A percentile compares a stretch with the other conserved stretches of the same genome.
Conservation (phyloP, 2,329 filamentous ascomycete species). For the Zymoseptoria ardabiliae region DNA sequence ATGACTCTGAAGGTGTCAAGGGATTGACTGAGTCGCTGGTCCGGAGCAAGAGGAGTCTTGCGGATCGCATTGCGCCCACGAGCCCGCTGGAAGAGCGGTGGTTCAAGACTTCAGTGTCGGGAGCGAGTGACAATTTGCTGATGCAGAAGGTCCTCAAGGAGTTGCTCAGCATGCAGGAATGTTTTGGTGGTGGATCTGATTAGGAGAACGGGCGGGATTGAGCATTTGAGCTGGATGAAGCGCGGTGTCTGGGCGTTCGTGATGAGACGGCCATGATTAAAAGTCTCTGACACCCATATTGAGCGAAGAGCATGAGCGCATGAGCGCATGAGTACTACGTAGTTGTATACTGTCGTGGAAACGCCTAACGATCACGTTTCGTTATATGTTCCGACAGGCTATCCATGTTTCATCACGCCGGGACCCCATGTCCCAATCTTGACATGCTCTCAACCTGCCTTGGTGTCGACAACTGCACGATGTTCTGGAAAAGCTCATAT, state of each 20-base stretch:
- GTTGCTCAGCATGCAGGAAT: slow-evolving; percentile 48
- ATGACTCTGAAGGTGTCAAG: slow-evolving; percentile 63
- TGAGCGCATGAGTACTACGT: not conserved
- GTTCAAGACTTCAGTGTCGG: slow-evolving; percentile 39
- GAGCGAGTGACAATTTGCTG: slow-evolving; percentile 47
- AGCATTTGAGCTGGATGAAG: not conserved
- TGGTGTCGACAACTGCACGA: not conserved
- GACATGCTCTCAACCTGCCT: not conserved
- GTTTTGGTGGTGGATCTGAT: slow-evolving; percentile 28
- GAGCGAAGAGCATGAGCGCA: not conserved
- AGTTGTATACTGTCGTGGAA: not conserved
- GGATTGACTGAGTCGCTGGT: slow-evolving; percentile 79
- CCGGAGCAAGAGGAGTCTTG: slow-evolving; percentile 55
- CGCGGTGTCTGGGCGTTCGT: not conserved
- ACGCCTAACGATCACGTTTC: not conserved
- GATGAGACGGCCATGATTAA: not conserved
- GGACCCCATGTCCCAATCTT: not conserved
- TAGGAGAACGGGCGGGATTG: not conserved
- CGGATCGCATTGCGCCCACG: slow-evolving; percentile 65
- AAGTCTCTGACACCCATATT: not conserved
- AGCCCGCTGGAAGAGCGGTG: slow-evolving; percentile 65
- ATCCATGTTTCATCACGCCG: not conserved
- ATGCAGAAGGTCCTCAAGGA: slow-evolving; percentile 70
- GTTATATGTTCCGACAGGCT: not conserved
- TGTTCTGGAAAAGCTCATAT: not conserved